phyloP scores from a whole-genome alignment of 176 grass and related monocot genomes.

The bread wheat (Triticum aestivum) region DNA sequence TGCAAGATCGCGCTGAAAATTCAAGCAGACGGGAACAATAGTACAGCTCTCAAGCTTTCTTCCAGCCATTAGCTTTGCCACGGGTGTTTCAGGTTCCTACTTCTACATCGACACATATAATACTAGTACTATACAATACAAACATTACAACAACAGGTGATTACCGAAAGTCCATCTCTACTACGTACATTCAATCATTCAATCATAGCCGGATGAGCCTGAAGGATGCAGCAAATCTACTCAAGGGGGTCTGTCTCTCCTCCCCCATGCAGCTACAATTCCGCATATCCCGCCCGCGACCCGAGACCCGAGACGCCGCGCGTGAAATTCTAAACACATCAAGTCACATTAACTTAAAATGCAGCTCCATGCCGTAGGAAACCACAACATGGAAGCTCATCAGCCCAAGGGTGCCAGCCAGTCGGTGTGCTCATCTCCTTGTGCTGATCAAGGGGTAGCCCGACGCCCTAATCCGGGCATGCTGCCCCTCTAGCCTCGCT shows the following conservation, averaged over 20 bases:
- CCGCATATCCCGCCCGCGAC: not conserved
- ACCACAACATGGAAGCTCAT: not conserved
- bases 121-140: constrained; percentile 25
- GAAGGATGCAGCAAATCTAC: constrained; percentile 24
- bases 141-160: constrained; percentile 17
- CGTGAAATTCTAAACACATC: not conserved
- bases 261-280: not conserved
- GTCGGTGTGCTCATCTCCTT: constrained; percentile 27
- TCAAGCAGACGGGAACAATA: too few species aligned
- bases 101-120: too few species aligned
- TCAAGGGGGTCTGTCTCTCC: not conserved
- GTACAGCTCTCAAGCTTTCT: too few species aligned
- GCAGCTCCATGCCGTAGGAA: constrained; percentile 7
- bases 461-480: constrained; percentile 62
- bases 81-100: too few species aligned
- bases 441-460: constrained; percentile 38
- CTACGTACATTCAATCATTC: not conserved
- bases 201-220: not conserved
- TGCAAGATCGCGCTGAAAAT: too few species aligned
- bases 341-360: constrained; percentile 27
- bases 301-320: not conserved
- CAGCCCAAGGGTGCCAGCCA: not conserved
- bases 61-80: too few species aligned
- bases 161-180: constrained; percentile 4
- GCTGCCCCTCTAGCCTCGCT: constrained; percentile 86